These are phyloP conservation scores for Vigna trinervia DNA, from an alignment of 306 rosid species.

Conservation along the genomic window DNA sequence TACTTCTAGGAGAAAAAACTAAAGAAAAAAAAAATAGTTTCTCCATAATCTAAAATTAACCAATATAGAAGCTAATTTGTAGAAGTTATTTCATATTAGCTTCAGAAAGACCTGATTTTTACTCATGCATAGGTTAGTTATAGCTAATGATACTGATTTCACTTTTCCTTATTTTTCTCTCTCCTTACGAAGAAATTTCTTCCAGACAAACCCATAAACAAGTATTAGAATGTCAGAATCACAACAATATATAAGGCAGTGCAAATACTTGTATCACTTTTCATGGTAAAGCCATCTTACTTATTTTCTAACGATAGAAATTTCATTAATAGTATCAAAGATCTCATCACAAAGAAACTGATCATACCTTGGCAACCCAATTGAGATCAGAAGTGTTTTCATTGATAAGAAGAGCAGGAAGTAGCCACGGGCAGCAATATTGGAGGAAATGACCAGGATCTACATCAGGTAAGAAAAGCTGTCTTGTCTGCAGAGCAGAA, in stretches of 20 bases:
- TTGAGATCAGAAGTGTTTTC: slow-evolving; percentile 67
- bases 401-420: slow-evolving; percentile 81
- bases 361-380: slow-evolving; percentile 78
- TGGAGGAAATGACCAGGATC: slow-evolving; percentile 81
- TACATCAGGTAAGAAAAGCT: slow-evolving; percentile 73
- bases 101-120: too few species aligned
- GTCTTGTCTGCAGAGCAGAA: slow-evolving; percentile 70
- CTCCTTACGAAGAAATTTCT: too few species aligned
- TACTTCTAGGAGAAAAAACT: too few species aligned
- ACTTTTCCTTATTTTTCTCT: too few species aligned
- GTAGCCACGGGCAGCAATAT: slow-evolving; percentile 91
- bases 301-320: slow-evolving; percentile 19
- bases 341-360: slow-evolving; percentile 26
- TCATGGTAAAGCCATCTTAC: slow-evolving; percentile 12
- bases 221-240: neutral
- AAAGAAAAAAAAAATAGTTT: too few species aligned
- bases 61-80: too few species aligned
- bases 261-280: slow-evolving; percentile 26
- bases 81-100: too few species aligned
- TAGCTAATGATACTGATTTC: too few species aligned
- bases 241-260: neutral
- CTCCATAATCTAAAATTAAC: too few species aligned
- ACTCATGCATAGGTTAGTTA: too few species aligned
- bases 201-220: neutral
- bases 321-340: slow-evolving; percentile 31